These are phyloP conservation scores for Vachellia collinsii DNA, from an alignment of 306 rosid genomes.

Conservation along the genomic window DNA sequence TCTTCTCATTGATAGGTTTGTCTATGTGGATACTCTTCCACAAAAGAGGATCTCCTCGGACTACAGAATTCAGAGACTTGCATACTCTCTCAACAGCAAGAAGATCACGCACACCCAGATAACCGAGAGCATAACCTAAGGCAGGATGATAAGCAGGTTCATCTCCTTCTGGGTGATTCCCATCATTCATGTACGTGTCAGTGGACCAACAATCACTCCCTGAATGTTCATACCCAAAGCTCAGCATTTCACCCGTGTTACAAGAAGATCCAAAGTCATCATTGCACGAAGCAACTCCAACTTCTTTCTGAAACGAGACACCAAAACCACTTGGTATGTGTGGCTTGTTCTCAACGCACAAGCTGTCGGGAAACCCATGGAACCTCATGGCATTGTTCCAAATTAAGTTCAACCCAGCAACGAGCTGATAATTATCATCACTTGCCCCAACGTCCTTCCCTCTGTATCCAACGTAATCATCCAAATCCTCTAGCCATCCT, in stretches of 20 bases:
- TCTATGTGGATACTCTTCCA: constrained; percentile 80
- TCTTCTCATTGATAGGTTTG: constrained; percentile 82
- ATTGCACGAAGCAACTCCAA: constrained; percentile 31
- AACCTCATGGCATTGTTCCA: constrained; percentile 58
- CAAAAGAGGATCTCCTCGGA: constrained; percentile 66
- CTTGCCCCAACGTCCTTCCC: constrained; percentile 47
- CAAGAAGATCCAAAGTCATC: constrained; percentile 35
- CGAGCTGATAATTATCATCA: constrained; percentile 47
- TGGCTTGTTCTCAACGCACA: constrained; percentile 35
- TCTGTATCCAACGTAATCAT: constrained; percentile 60
- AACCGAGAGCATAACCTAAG: constrained; percentile 49
- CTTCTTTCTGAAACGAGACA: constrained; percentile 35
- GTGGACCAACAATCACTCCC: constrained; percentile 14
- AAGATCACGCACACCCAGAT: constrained; percentile 59
- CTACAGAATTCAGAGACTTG: constrained; percentile 56
- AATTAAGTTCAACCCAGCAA: constrained; percentile 52
- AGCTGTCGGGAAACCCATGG: constrained; percentile 41
- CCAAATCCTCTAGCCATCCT: constrained; percentile 85
- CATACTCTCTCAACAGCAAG: constrained; percentile 61
- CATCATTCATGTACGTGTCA: constrained; percentile 29
- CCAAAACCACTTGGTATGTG: constrained; percentile 28
- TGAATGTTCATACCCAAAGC: background rate
- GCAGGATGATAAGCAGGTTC: constrained; percentile 52
- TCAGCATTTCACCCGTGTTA: background rate
- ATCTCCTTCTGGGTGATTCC: constrained; percentile 33